Evolutionary conservation across 192 early-diverging fungal genomes (phyloP).

Genomic region (Backusella australiensis): DNA sequence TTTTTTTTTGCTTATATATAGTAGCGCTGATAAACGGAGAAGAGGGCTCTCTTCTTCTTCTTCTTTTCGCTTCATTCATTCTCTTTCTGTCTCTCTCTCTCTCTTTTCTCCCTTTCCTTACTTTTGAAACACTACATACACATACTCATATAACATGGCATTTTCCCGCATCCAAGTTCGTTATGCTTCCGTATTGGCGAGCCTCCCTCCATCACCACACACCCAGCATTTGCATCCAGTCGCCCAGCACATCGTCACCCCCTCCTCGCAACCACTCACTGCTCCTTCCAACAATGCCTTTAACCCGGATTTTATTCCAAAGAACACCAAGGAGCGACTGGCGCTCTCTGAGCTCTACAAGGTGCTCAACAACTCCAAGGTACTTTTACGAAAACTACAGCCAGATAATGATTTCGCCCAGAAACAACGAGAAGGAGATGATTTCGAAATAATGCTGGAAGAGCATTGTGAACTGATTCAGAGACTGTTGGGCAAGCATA

Average conservation of each 20-base stretch:
- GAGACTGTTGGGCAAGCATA: background rate
- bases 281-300: slow-evolving; percentile 35
- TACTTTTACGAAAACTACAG: background rate
- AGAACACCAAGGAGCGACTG: slow-evolving; percentile 18
- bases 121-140: background rate
- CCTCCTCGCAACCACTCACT: slow-evolving; percentile 20
- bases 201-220: slow-evolving; percentile 4
- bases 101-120: background rate
- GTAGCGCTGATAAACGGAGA: no score
- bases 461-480: slow-evolving; percentile 4
- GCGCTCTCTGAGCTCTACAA: slow-evolving; percentile 11
- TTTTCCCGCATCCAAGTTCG: background rate
- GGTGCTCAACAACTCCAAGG: slow-evolving; percentile 16
- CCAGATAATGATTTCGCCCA: background rate
- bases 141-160: background rate
- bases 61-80: background rate
- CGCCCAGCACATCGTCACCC: slow-evolving; percentile 20
- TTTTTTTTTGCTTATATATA: no score
- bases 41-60: no score
- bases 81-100: background rate
- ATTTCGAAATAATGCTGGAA: background rate
- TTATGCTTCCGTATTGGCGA: slow-evolving; percentile 22
- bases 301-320: slow-evolving; percentile 26
- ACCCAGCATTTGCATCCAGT: background rate
- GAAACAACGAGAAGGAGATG: background rate